Base-by-base conservation (phyloP, 768 basidiomycete species). In the Mrakia hoshinonis region DNA sequence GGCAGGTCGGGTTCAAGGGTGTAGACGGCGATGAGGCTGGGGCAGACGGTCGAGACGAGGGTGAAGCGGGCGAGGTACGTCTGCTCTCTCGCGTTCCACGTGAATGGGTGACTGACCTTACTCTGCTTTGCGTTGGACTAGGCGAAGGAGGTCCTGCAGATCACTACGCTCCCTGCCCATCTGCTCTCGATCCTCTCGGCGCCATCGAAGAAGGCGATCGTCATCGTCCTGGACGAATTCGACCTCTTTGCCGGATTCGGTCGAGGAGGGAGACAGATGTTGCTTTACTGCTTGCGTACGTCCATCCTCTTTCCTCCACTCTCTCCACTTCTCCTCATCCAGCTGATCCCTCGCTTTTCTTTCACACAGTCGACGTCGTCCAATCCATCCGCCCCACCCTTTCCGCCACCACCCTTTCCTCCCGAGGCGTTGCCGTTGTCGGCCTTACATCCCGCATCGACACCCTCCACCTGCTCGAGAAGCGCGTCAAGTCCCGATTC, bases 401-500 rank as follows among this genome's bases (percentile, higher is more conserved):
- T 31, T 65, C 39, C 3, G 29, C 65, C 18, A 61, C 58, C 10
- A 61, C 60, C 6, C 64, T 78, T 77, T 51, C 78, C 74, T 87
- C 90, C 78, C 83, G 87, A 70, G 84, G 86, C 22, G 79, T 96
- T 26, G 89, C 88, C 0, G 87, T 99, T 43, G 82, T 99, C 46
- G 96, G 96, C 10, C 79, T 93, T 13, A 92, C 93, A 0, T 87
- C 86, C 39, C 87, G 93, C 11, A 84, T 94, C 29, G 93, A 98
- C 76, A 89, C 91, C 22, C 84, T 97, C 72, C 89, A 90, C 74
- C 80, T 90, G 2, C 83, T 99, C 22, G 96, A 99, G 79, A 99
- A 99, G 79, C 85, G 96, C 54, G 96, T 99, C 63, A 96, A 98
- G 80, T 96, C 92, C 74, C 86, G 96, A 3, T 99, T 98, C 81